These are phyloP conservation scores for Myochromella boudieri DNA, from an alignment of 768 basidiomycete genomes.

Conservation along the genomic window DNA sequence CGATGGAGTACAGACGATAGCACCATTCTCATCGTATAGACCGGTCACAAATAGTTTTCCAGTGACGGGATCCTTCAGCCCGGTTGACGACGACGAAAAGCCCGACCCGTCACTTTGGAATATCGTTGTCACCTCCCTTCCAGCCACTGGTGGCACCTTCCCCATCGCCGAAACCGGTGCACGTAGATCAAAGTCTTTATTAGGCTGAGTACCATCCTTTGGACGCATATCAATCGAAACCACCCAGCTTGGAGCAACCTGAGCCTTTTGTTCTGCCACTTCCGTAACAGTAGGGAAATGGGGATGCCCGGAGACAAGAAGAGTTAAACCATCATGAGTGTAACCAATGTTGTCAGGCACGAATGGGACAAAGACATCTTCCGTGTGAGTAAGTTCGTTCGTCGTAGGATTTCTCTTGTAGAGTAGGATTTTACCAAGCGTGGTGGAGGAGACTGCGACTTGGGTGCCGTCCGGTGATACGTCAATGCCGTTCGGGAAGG, in stretches of 20 bases:
- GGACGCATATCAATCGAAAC: slow-evolving; percentile 37
- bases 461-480: slow-evolving; percentile 48
- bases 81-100: slow-evolving; percentile 55
- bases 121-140: slow-evolving; percentile 54
- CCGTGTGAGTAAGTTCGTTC: slow-evolving; percentile 38
- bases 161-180: slow-evolving; percentile 49
- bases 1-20: slow-evolving; percentile 44
- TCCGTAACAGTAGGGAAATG: slow-evolving; percentile 52
- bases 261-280: slow-evolving; percentile 45
- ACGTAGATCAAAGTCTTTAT: slow-evolving; percentile 34
- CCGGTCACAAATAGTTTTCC: slow-evolving; percentile 56
- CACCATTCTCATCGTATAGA: slow-evolving; percentile 54
- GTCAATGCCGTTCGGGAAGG: slow-evolving; percentile 72
- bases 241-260: slow-evolving; percentile 59
- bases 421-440: slow-evolving; percentile 44
- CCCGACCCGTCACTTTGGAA: slow-evolving; percentile 73
- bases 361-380: slow-evolving; percentile 53
- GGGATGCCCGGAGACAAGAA: slow-evolving; percentile 68
- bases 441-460: slow-evolving; percentile 59
- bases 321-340: slow-evolving; percentile 38
- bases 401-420: slow-evolving; percentile 49
- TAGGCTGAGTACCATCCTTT: slow-evolving; percentile 6
- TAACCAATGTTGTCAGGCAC: slow-evolving; percentile 61
- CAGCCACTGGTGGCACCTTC: slow-evolving; percentile 34
- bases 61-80: slow-evolving; percentile 46